Percentiles rank a stretch among this genome's conserved stretches.
Conservation (phyloP, 2,329 filamentous ascomycete species). For the Aureobasidium sp. region DNA sequence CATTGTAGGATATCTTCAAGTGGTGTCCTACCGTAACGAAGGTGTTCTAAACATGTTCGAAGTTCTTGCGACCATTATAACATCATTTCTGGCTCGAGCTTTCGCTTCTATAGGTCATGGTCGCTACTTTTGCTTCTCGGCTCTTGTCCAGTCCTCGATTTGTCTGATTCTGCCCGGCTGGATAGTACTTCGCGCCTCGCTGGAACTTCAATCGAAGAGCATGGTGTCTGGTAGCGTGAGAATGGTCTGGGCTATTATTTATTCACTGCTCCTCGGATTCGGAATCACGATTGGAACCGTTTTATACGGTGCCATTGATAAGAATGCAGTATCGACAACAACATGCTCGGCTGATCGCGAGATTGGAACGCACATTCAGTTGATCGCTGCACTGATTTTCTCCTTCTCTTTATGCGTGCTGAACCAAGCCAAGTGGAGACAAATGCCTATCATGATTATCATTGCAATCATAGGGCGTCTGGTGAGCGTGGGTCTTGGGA, state of each 20-base stretch:
- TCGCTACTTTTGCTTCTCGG: constrained; percentile 44
- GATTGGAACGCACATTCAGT: constrained; percentile 50
- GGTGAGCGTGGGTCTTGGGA: constrained; percentile 66
- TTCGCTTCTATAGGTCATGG: constrained; percentile 42
- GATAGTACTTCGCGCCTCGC: constrained; percentile 43
- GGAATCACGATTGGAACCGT: constrained; percentile 45
- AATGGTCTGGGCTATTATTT: constrained; percentile 49
- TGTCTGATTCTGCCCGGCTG: constrained; percentile 46
- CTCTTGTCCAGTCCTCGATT: constrained; percentile 44
- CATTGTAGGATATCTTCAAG: constrained; percentile 66
- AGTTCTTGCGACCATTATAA: constrained; percentile 42
- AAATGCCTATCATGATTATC: constrained; percentile 66
- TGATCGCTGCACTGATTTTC: constrained; percentile 68
- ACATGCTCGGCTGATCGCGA: constrained; percentile 34
- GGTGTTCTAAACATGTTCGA: constrained; percentile 54
- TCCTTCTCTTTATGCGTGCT: constrained; percentile 68
- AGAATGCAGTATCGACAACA: constrained; percentile 39
- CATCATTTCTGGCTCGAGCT: constrained; percentile 43
- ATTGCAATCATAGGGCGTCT: constrained; percentile 69
- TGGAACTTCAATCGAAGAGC: constrained; percentile 43
- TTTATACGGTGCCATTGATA: constrained; percentile 43
- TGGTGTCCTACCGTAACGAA: constrained; percentile 66
- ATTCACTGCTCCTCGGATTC: constrained; percentile 46
- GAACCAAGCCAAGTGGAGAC: constrained; percentile 75
- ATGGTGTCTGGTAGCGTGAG: constrained; percentile 46